These are phyloP conservation scores for Apiospora malaysiana DNA, from an alignment of 2,329 filamentous ascomycete species.

Conservation along the genomic window DNA sequence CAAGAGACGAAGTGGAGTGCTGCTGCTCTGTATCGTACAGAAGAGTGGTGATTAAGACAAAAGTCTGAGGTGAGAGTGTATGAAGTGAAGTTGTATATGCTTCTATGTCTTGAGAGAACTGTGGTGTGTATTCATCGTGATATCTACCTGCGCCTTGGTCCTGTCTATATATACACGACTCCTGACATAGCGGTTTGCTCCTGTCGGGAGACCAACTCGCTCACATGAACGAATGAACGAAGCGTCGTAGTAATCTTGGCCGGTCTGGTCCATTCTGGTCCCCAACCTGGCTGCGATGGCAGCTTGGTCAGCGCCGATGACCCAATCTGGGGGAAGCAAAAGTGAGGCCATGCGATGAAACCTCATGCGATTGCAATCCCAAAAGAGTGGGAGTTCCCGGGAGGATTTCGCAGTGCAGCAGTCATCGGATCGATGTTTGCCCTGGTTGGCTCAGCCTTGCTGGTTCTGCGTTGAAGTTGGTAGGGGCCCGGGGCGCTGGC, in stretches of 20 bases:
- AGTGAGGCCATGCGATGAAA: slow-evolving; percentile 16
- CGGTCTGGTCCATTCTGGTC: neutral
- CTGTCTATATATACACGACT: neutral
- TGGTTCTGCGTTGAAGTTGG: neutral
- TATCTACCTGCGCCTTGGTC: neutral
- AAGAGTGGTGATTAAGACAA: slow-evolving; percentile 6
- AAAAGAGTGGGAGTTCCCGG: slow-evolving; percentile 2
- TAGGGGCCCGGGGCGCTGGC: neutral
- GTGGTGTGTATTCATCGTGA: slow-evolving; percentile 10
- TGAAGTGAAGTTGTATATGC: slow-evolving; percentile 11
- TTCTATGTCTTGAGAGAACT: slow-evolving; percentile 11
- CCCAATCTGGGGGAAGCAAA: slow-evolving; percentile 9
- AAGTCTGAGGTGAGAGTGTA: slow-evolving; percentile 14
- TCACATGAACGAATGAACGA: neutral
- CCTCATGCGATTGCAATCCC: slow-evolving; percentile 17
- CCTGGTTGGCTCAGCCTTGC: slow-evolving; percentile 6
- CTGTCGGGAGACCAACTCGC: neutral
- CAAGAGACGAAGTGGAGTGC: neutral
- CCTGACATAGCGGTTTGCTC: neutral
- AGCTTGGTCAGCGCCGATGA: neutral
- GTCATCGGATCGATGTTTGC: neutral
- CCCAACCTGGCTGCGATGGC: neutral
- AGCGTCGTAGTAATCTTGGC: neutral
- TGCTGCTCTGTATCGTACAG: slow-evolving; percentile 9
- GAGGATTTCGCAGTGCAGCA: neutral